phyloP scores from a whole-genome alignment of 2,329 filamentous ascomycete genomes.

The Metarhizium album region DNA sequence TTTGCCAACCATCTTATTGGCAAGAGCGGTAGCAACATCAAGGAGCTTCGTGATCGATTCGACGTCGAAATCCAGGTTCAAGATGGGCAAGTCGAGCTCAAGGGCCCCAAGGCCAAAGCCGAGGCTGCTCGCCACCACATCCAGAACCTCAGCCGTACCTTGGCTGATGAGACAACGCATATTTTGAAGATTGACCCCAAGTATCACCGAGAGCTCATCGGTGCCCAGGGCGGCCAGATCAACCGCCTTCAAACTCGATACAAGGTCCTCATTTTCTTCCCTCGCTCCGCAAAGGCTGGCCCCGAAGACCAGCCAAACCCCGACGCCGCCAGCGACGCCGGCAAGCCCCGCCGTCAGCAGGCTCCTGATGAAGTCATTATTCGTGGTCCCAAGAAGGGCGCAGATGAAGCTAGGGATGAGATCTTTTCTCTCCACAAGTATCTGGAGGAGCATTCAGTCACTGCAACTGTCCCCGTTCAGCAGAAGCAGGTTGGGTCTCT shows the following conservation, averaged over 20 bases:
- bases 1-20: constrained; percentile 77
- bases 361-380: constrained; percentile 80
- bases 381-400: constrained; percentile 84
- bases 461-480: constrained; percentile 70
- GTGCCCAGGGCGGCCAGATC: constrained; percentile 75
- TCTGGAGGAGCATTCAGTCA: constrained; percentile 76
- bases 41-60: constrained; percentile 54
- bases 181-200: constrained; percentile 84
- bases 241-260: constrained; percentile 88
- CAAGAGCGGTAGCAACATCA: constrained; percentile 56
- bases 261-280: constrained; percentile 92
- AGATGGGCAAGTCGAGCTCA: constrained; percentile 89
- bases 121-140: constrained; percentile 81
- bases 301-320: constrained; percentile 61
- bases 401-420: constrained; percentile 85
- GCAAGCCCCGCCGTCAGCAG: constrained; percentile 59
- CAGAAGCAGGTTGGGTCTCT: constrained; percentile 88
- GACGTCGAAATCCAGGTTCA: constrained; percentile 77
- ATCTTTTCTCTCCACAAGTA: constrained; percentile 83
- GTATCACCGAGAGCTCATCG: constrained; percentile 90
- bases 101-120: constrained; percentile 90
- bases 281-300: constrained; percentile 48
- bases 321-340: constrained; percentile 59
- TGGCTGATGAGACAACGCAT: constrained; percentile 86
- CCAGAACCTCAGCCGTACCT: constrained; percentile 62